Evolutionary conservation across 768 basidiomycete species (phyloP).

Genomic region (Trametes coccinea): DNA sequence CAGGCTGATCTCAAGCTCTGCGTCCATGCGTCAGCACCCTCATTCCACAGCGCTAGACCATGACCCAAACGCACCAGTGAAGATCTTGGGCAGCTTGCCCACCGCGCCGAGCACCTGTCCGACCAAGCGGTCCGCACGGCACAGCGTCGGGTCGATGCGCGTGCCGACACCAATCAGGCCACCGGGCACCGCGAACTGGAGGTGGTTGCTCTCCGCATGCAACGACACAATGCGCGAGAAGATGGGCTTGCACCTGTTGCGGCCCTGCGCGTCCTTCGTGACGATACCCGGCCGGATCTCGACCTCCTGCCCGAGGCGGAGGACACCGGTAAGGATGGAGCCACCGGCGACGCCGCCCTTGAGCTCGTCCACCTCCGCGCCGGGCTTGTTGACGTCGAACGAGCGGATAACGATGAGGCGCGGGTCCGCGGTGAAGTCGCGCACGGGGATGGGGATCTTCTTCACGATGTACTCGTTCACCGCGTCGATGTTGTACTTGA

Average conservation of each 20-base stretch:
- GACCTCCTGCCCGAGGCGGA: constrained; percentile 88
- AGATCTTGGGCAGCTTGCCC: constrained; percentile 92
- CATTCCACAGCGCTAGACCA: not conserved
- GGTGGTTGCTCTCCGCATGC: constrained; percentile 91
- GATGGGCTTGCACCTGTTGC: constrained; percentile 91
- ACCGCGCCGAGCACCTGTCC: constrained; percentile 96
- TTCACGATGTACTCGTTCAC: constrained; percentile 99
- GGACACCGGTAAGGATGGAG: constrained; percentile 89
- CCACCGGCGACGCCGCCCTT: constrained; percentile 99
- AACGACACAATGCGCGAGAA: constrained; percentile 89
- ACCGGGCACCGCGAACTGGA: constrained; percentile 95
- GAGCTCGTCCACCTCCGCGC: constrained; percentile 93
- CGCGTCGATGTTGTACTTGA: constrained; percentile 99
- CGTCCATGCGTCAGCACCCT: not conserved
- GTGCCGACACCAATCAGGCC: constrained; percentile 99
- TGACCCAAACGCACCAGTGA: constrained; percentile 57
- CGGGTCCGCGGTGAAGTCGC: constrained; percentile 90
- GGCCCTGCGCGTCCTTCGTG: constrained; percentile 88
- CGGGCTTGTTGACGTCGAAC: constrained; percentile 99
- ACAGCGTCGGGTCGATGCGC: constrained; percentile 92
- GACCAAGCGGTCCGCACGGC: constrained; percentile 94
- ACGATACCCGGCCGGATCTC: constrained; percentile 98
- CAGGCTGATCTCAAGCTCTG: constrained; percentile 88
- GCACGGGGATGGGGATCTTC: constrained; percentile 90
- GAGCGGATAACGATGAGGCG: constrained; percentile 98